phyloP scores from a whole-genome alignment of 768 basidiomycete species.

The Collybia mongolica region DNA sequence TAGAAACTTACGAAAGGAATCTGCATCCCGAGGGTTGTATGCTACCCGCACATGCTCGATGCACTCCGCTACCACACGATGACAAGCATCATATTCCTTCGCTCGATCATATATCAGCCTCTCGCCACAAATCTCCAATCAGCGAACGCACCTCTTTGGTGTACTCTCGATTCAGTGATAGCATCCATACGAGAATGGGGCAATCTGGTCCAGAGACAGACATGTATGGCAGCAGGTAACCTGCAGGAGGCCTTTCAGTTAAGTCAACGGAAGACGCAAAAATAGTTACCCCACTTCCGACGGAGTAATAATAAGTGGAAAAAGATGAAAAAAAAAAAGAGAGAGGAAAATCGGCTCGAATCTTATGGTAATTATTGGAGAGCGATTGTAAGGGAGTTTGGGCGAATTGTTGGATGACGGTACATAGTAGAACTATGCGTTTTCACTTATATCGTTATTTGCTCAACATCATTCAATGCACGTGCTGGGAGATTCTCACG shows the following conservation, averaged over 20 bases:
- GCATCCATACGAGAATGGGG: conserved; percentile 79
- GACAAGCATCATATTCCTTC: conserved; percentile 76
- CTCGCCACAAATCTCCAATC: conserved; percentile 7
- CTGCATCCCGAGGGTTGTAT: conserved; percentile 55
- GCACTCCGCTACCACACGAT: conserved; percentile 57
- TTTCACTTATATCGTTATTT: too few relatives aligned
- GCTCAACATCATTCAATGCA: too few relatives aligned
- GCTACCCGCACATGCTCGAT: conserved; percentile 53
- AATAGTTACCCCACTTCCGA: not conserved
- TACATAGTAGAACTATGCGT: too few relatives aligned
- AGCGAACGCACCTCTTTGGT: conserved; percentile 50
- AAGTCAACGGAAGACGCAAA: not conserved
- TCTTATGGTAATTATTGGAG: too few relatives aligned
- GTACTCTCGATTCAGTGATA: conserved; percentile 74
- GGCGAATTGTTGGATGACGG: too few relatives aligned
- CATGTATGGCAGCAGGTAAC: not conserved
- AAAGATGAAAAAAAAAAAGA: too few relatives aligned
- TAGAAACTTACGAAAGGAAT: conserved; percentile 61
- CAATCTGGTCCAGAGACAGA: conserved; percentile 34
- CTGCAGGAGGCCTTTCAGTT: not conserved
- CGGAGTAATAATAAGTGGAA: not conserved
- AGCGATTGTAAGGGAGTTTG: too few relatives aligned
- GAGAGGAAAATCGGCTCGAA: too few relatives aligned
- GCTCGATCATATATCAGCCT: conserved; percentile 9
- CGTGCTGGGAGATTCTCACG: too few relatives aligned